A percentile compares a stretch with the other conserved stretches of the same genome.
These are phyloP conservation scores for Hanseniaspora occidentalis DNA, from an alignment of 805 yeast genomes.

Conservation along the genomic window DNA sequence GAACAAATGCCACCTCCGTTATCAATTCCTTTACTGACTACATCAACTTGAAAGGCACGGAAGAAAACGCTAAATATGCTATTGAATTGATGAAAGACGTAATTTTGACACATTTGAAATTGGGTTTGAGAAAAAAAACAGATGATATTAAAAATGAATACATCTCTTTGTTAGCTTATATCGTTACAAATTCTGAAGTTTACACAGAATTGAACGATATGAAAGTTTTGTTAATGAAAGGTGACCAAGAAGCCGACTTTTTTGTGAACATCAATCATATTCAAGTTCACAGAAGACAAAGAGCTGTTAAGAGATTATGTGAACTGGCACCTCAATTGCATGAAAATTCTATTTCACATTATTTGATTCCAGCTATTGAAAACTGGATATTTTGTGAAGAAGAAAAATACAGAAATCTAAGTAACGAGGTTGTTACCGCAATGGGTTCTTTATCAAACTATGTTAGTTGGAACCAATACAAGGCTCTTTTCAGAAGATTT, in stretches of 20 bases:
- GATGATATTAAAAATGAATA: conserved; percentile 65
- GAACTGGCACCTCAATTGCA: conserved; percentile 35
- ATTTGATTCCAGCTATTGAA: conserved; percentile 76
- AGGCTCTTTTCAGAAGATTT: conserved; percentile 62
- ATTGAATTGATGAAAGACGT: conserved; percentile 33
- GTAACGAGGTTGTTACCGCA: conserved; percentile 52
- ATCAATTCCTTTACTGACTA: conserved; percentile 56
- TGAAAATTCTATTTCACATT: conserved; percentile 57
- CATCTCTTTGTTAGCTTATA: conserved; percentile 50
- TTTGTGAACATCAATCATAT: conserved; percentile 69
- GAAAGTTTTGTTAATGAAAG: conserved; percentile 46
- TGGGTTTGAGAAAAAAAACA: conserved; percentile 48
- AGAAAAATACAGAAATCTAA: conserved; percentile 47
- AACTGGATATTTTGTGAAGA: conserved; percentile 51
- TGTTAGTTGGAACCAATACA: conserved; percentile 69
- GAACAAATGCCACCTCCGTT: conserved; percentile 61
- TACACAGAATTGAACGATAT: conserved; percentile 48
- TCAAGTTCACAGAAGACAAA: conserved; percentile 74
- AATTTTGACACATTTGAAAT: conserved; percentile 51
- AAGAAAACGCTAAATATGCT: conserved; percentile 18
- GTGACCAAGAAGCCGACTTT: conserved; percentile 76
- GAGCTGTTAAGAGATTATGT: conserved; percentile 56
- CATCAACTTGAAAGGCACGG: conserved; percentile 21
- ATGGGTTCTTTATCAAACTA: conserved; percentile 45
- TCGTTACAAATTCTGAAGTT: conserved; percentile 36